Percentiles rank a stretch among this genome's conserved stretches.
These are phyloP conservation scores for Eucalyptus paniculata DNA, from an alignment of 345 rosid genomes.

Conservation along the genomic window DNA sequence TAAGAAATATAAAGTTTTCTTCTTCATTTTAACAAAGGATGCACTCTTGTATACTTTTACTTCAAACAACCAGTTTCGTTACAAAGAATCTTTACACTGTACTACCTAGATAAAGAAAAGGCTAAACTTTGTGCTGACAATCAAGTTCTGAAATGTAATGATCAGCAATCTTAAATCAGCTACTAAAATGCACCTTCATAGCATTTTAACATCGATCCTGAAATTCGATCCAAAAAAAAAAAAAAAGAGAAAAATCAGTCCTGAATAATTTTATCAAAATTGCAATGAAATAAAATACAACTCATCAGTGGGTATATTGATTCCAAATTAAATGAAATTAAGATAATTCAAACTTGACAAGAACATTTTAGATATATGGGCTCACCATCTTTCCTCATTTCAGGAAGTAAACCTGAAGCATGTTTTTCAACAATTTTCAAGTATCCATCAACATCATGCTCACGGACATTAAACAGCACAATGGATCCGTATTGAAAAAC, in stretches of 20 bases:
- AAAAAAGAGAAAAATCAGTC: neutral
- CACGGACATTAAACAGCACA: constrained; percentile 73
- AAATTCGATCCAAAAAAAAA: neutral
- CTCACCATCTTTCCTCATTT: constrained; percentile 96
- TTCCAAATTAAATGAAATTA: neutral
- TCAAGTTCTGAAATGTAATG: neutral
- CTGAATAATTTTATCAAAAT: neutral
- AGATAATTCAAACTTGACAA: neutral
- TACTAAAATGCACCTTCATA: neutral
- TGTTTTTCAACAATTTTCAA: constrained; percentile 77
- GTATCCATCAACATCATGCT: constrained; percentile 76
- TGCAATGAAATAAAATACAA: neutral
- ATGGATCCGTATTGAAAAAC: constrained; percentile 92
- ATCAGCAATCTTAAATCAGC: neutral
- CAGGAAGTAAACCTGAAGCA: constrained; percentile 84
- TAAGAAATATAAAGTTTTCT: neutral
- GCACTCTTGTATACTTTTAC: neutral
- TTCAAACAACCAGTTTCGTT: neutral
- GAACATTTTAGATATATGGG: neutral
- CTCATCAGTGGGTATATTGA: neutral
- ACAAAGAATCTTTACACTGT: neutral
- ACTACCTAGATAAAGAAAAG: neutral
- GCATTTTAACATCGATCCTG: neutral
- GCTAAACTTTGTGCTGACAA: neutral
- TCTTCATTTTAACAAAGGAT: neutral